phyloP scores from a whole-genome alignment of 2,329 filamentous ascomycete genomes.

The Fusarium foetens region DNA sequence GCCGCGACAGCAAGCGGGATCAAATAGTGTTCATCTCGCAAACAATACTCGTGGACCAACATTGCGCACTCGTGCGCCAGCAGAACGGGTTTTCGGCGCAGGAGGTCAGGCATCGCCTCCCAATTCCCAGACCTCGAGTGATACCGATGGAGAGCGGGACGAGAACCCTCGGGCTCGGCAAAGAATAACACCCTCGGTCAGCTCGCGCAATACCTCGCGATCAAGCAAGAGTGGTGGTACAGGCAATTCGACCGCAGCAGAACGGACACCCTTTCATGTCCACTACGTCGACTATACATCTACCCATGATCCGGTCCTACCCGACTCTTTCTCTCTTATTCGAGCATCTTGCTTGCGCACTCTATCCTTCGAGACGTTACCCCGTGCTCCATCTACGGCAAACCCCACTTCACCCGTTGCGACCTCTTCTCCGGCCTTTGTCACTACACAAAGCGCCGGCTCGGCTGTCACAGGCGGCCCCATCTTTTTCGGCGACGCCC shows the following conservation, averaged over 20 bases:
- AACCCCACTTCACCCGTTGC: conserved; percentile 51
- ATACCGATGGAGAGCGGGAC: conserved; percentile 64
- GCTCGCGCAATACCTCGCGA: conserved; percentile 59
- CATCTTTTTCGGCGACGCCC: conserved; percentile 74
- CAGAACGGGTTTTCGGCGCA: conserved; percentile 65
- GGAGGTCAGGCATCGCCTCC: conserved; percentile 61
- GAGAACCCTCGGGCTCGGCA: conserved; percentile 51
- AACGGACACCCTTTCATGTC: conserved; percentile 61
- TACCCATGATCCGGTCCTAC: conserved; percentile 70
- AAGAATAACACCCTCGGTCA: conserved; percentile 57
- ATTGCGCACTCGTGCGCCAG: conserved; percentile 69
- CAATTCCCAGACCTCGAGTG: conserved; percentile 62
- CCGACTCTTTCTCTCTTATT: conserved; percentile 73
- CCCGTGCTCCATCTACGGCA: conserved; percentile 61
- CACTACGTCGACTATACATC: conserved; percentile 76
- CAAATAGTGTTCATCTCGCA: conserved; percentile 44
- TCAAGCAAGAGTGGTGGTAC: conserved; percentile 59
- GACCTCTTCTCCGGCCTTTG: conserved; percentile 59
- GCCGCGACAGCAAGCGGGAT: conserved; percentile 54
- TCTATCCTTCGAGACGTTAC: conserved; percentile 73
- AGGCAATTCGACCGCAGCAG: conserved; percentile 62
- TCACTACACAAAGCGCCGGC: conserved; percentile 64
- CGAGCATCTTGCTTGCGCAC: conserved; percentile 74
- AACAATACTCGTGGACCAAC: conserved; percentile 63
- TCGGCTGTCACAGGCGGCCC: conserved; percentile 70